These are phyloP conservation scores for Panicum virgatum DNA, from an alignment of 202 grass and related monocot genomes.

Conservation along the genomic window DNA sequence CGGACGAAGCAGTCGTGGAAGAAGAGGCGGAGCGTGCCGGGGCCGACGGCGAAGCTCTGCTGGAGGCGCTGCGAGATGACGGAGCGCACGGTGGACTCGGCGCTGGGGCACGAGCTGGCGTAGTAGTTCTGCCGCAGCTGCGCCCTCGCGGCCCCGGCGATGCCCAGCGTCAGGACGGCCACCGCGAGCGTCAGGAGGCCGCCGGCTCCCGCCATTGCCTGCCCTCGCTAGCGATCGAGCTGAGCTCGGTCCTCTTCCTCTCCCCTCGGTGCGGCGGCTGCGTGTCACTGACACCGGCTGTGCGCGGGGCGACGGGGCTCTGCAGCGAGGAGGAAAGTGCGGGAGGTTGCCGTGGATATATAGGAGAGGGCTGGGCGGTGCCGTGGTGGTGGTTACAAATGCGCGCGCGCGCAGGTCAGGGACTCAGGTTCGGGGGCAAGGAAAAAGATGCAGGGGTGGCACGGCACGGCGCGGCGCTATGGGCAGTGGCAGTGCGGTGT, in stretches of 20 bases:
- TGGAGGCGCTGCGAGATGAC: constrained; percentile 64
- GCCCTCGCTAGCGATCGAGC: background rate
- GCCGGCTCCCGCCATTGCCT: constrained; percentile 26
- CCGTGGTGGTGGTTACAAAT: background rate
- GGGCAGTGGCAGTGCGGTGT: background rate
- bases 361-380: constrained; percentile 6
- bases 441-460: background rate
- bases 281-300: background rate
- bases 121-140: constrained; percentile 79
- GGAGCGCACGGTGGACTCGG: constrained; percentile 64
- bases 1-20: constrained; percentile 99
- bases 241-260: background rate
- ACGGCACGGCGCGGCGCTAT: constrained; percentile 7
- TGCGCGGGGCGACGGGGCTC: background rate
- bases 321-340: constrained; percentile 34
- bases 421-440: no score
- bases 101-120: constrained; percentile 61
- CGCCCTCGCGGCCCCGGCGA: constrained; percentile 2
- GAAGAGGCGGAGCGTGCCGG: constrained; percentile 87
- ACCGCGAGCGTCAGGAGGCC: background rate
- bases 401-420: constrained; percentile 5
- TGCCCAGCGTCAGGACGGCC: background rate
- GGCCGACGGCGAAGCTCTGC: constrained; percentile 75
- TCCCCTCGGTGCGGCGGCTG: background rate
- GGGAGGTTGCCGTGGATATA: constrained; percentile 34